Evolutionary conservation across 2,329 filamentous ascomycete genomes (phyloP).

Genomic region (Diaporthe citrichinensis): DNA sequence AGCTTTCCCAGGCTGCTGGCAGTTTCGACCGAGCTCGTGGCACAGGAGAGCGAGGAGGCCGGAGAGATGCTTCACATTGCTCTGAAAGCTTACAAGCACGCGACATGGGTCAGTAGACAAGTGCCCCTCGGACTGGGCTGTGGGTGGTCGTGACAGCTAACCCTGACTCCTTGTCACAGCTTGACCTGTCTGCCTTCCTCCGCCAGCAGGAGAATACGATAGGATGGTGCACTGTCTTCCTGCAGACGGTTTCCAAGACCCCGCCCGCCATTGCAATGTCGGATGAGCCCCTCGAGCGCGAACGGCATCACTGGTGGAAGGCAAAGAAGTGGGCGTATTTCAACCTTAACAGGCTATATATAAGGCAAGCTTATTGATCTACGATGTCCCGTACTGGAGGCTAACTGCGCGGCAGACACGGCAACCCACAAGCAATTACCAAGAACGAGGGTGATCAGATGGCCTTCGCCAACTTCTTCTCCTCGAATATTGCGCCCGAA

Average conservation of each 20-base stretch:
- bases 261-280: conserved; percentile 84
- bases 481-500: conserved; percentile 91
- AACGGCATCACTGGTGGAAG: conserved; percentile 99
- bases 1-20: conserved; percentile 89
- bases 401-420: conserved; percentile 74
- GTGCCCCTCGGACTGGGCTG: neutral
- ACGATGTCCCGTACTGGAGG: neutral
- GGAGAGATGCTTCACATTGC: conserved; percentile 97
- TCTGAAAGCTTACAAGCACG: conserved; percentile 98
- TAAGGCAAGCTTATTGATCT: conserved; percentile 72
- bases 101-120: conserved; percentile 84
- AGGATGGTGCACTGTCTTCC: conserved; percentile 95
- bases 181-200: conserved; percentile 85
- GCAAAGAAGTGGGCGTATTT: conserved; percentile 99
- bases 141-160: neutral
- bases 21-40: conserved; percentile 90
- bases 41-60: conserved; percentile 92
- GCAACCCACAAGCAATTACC: conserved; percentile 83
- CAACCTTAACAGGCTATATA: conserved; percentile 95
- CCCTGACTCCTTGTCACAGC: conserved; percentile 63
- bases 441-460: conserved; percentile 80
- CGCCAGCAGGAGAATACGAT: conserved; percentile 88
- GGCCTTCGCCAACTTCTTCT: conserved; percentile 91
- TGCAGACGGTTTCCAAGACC: conserved; percentile 88
- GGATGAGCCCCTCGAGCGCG: conserved; percentile 86